Percentiles rank a stretch among this genome's conserved stretches.
Conservation (phyloP, 768 basidiomycete species). For the Tephrocybe sp. region DNA sequence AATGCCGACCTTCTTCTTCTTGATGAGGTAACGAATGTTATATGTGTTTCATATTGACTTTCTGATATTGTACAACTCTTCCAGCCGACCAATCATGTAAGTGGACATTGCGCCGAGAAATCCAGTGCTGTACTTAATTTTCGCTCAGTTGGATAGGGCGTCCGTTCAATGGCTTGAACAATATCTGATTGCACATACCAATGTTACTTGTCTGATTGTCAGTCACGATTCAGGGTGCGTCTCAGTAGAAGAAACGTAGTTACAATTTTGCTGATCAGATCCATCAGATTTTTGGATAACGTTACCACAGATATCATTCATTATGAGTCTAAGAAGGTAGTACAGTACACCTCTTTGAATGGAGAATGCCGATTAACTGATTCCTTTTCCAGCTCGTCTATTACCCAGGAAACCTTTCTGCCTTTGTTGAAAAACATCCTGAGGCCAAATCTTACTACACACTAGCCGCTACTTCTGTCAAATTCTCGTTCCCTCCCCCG, state of each 20-base stretch:
- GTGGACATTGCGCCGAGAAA: conserved; percentile 23
- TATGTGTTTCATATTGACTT: neutral
- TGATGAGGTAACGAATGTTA: conserved; percentile 60
- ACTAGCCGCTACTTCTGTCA: conserved; percentile 87
- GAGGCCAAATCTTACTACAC: conserved; percentile 97
- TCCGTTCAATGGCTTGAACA: conserved; percentile 93
- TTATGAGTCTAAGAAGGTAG: conserved; percentile 90
- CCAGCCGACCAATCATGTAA: conserved; percentile 87
- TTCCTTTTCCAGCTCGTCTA: conserved; percentile 66
- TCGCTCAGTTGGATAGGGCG: conserved; percentile 63
- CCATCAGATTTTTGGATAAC: conserved; percentile 81
- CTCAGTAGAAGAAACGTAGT: conserved; percentile 1
- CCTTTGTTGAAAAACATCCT: conserved; percentile 87
- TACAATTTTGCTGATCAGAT: conserved; percentile 12
- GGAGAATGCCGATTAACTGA: conserved; percentile 9
- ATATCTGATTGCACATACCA: conserved; percentile 76
- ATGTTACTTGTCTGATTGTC: conserved; percentile 89
- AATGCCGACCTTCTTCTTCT: conserved; percentile 83
- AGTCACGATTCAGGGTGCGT: conserved; percentile 94
- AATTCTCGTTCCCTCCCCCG: conserved; percentile 93
- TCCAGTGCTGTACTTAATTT: neutral
- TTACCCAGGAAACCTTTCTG: conserved; percentile 89
- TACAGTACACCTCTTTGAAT: neutral
- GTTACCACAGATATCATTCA: conserved; percentile 97
- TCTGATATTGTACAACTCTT: conserved; percentile 2